A percentile compares a stretch with the other conserved stretches of the same genome.
Conservation (phyloP, 1,139 yeast genomes). For the Taiozyma onychis region DNA sequence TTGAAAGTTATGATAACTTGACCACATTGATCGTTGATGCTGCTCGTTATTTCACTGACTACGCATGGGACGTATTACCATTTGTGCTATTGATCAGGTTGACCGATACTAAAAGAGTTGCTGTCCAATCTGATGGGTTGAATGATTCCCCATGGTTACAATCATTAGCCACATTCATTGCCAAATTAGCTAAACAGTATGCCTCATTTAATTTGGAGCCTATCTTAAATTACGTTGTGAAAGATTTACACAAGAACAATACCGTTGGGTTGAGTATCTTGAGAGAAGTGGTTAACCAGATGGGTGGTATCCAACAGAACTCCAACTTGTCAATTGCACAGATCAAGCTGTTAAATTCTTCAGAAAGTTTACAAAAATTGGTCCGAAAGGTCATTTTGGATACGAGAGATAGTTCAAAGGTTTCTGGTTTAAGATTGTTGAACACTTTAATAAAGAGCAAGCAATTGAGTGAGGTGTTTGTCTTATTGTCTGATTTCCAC, state of each 20-base stretch:
- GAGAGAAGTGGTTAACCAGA: constrained; percentile 60
- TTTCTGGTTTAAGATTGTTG: constrained; percentile 51
- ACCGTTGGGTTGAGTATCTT: constrained; percentile 63
- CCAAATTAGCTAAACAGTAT: constrained; percentile 52
- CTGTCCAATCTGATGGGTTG: constrained; percentile 74
- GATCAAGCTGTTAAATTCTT: constrained; percentile 63
- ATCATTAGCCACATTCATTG: constrained; percentile 61
- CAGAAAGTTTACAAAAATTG: constrained; percentile 46
- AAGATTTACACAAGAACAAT: constrained; percentile 59
- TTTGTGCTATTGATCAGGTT: constrained; percentile 69
- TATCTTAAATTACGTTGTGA: constrained; percentile 54
- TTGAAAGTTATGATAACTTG: constrained; percentile 90
- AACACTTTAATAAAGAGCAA: constrained; percentile 40
- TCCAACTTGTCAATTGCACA: constrained; percentile 63
- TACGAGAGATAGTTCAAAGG: constrained; percentile 39
- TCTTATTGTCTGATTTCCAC: constrained; percentile 52
- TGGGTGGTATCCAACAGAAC: constrained; percentile 78
- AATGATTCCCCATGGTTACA: constrained; percentile 84
- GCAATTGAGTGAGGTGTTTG: constrained; percentile 56
- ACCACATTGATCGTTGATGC: constrained; percentile 75
- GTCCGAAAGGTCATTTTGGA: constrained; percentile 66
- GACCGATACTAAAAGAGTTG: constrained; percentile 56
- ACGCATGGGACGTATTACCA: constrained; percentile 85
- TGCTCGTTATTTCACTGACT: constrained; percentile 68
- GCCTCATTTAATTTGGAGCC: constrained; percentile 50